Evolutionary conservation across 2,329 filamentous ascomycete genomes (phyloP).

Genomic region (Fusarium dlaminii): DNA sequence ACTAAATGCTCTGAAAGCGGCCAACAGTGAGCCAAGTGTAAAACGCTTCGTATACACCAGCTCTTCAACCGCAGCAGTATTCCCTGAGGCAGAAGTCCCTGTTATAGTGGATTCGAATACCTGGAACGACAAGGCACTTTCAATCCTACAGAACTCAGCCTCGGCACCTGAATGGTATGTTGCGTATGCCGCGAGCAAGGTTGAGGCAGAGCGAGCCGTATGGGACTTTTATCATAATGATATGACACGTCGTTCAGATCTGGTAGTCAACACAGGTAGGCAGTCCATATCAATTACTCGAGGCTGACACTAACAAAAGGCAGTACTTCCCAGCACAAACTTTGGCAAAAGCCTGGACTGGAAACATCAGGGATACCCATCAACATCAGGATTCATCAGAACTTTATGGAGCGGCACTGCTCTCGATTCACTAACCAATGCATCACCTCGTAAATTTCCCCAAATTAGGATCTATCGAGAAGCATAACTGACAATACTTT

Average conservation of each 20-base stretch:
- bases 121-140: conserved; percentile 50
- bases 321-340: conserved; percentile 39
- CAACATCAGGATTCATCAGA: conserved; percentile 26
- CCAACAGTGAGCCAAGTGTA: not conserved
- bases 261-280: conserved; percentile 33
- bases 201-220: conserved; percentile 45
- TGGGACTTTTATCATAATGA: conserved; percentile 45
- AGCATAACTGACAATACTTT: not conserved
- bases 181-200: conserved; percentile 51
- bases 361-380: conserved; percentile 25
- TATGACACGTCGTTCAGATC: conserved; percentile 28
- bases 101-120: not conserved
- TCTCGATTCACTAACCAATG: not conserved
- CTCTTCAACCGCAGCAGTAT: not conserved
- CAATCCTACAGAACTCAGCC: not conserved
- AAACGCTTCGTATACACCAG: not conserved
- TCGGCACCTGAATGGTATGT: not conserved
- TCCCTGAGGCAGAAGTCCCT: not conserved
- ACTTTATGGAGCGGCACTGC: conserved; percentile 27
- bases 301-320: not conserved
- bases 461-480: rapidly evolving
- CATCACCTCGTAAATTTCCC: not conserved
- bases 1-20: not conserved
- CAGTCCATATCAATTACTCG: rapidly evolving
- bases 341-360: conserved; percentile 34